Conservation (phyloP, 768 basidiomycete species). For the Trametes cingulata region DNA sequence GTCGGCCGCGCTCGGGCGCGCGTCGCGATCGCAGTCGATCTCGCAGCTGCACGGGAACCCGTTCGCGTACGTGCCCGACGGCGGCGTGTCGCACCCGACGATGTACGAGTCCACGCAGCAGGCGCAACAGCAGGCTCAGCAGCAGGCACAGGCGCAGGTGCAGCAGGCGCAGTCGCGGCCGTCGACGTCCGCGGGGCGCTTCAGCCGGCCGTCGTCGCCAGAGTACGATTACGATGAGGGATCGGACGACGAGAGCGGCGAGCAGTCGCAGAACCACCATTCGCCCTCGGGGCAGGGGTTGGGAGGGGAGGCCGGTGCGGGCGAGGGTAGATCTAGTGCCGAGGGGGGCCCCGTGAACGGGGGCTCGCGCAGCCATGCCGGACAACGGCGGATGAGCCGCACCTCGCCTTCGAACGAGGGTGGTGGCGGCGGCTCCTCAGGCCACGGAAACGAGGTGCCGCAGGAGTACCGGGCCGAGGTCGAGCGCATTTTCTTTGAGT, state of each 20-base stretch:
- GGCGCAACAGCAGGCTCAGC: too few relatives aligned
- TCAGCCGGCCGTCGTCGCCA: conserved; percentile 32
- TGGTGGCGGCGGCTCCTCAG: conserved; percentile 24
- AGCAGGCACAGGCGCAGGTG: conserved; percentile 1
- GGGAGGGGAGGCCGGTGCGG: conserved; percentile 1
- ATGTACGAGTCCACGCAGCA: conserved; percentile 25
- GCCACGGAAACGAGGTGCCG: conserved; percentile 65
- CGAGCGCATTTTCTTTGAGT: conserved; percentile 89
- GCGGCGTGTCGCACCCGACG: conserved; percentile 20
- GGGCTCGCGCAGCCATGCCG: conserved; percentile 30
- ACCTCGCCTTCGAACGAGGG: conserved; percentile 32
- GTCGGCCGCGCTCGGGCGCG: conserved; percentile 25
- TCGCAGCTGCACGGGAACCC: conserved; percentile 31
- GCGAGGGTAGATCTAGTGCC: conserved; percentile 21
- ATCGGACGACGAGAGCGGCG: conserved; percentile 28
- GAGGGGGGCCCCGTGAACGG: conserved; percentile 32
- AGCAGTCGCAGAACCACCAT: conserved; percentile 20
- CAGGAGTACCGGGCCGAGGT: conserved; percentile 80
- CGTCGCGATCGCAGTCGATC: conserved; percentile 36
- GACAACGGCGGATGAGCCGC: conserved; percentile 26
- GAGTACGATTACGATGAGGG: conserved; percentile 38
- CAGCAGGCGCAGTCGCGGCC: conserved; percentile 30
- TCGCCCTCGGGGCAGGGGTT: conserved; percentile 9
- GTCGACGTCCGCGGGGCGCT: conserved; percentile 27
- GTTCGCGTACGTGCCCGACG: conserved; percentile 33